phyloP scores from a whole-genome alignment of 1,284 basidiomycete species.

The Trichosporon sp. region DNA sequence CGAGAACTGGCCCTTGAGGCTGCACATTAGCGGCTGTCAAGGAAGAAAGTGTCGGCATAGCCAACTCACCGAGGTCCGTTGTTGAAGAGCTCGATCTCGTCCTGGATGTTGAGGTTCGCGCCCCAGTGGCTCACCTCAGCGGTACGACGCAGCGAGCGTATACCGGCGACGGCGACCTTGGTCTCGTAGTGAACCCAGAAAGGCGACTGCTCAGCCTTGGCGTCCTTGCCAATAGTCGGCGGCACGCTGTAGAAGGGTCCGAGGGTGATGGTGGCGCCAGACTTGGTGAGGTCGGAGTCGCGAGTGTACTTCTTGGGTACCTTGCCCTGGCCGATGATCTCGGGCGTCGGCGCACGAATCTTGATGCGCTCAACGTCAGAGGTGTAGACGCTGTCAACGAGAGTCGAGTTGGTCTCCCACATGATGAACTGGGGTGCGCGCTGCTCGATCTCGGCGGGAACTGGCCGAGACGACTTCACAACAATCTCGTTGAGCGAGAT shows the following conservation, averaged over 20 bases:
- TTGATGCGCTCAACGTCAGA: conserved; percentile 79
- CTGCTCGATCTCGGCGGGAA: conserved; percentile 69
- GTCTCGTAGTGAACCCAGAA: conserved; percentile 74
- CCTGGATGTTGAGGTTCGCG: conserved; percentile 85
- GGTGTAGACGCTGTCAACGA: conserved; percentile 71
- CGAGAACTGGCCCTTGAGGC: conserved; percentile 92
- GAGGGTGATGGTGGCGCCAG: conserved; percentile 74
- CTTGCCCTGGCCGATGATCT: conserved; percentile 63
- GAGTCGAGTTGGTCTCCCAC: conserved; percentile 62
- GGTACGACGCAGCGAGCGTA: conserved; percentile 64
- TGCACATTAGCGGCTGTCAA: conserved; percentile 39
- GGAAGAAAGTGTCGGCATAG: too few relatives aligned
- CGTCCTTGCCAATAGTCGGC: conserved; percentile 50
- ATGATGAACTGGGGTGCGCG: conserved; percentile 72
- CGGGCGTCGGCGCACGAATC: conserved; percentile 68
- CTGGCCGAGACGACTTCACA: conserved; percentile 67
- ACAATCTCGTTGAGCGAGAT: conserved; percentile 70
- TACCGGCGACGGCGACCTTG: conserved; percentile 70
- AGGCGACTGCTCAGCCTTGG: conserved; percentile 58
- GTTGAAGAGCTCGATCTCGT: conserved; percentile 77
- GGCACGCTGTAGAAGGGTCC: conserved; percentile 77
- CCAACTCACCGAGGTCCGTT: conserved; percentile 72
- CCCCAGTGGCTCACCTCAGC: conserved; percentile 98
- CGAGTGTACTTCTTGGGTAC: conserved; percentile 40
- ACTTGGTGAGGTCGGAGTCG: conserved; percentile 56